Evolutionary conservation across 2,329 filamentous ascomycete species (phyloP), one percentile per base, ranked within the genome.

Genomic region (Pestalotiopsis sp.): DNA sequence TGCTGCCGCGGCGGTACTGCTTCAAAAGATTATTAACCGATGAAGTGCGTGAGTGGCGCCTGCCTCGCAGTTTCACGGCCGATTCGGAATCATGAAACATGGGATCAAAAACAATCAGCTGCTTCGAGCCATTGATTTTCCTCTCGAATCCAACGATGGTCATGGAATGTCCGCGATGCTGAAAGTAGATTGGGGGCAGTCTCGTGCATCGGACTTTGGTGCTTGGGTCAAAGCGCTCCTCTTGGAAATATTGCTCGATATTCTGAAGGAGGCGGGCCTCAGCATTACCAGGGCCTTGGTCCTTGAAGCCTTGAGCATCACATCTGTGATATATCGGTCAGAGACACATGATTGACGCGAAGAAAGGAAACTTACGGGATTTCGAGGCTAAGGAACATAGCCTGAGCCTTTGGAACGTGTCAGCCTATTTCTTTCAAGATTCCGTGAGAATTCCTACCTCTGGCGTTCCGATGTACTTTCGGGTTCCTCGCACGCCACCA

Each of bases 381-480:
- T 4, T 87, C 84, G 7, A 95, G 83, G 72, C 89, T 90, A 45
- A 86, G 81, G 73, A 97, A 92, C 72, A 97, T 86, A 7, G 94
- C 93, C 79, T 95, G 89, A 5, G 93, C 94, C 92, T 94, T n/a
- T 52, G 69, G 1, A 20, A 38, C 61, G 17, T 17, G 13, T 52
- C 27, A 25, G 20, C 11, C 17, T 17, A 17, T 9, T 56, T 39
- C 7, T 20, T 12, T 14, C 39, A 3, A 23, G 4, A 11, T 25
- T n/a, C 41, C 20, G 23, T 57, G 9, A 57, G 25, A 62, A 17
- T 17, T 71, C 78, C 73, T 83, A 93, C 93, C 84, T 98, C 95
- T 9, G 94, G 91, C 1, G 95, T 98, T 17, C 95, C 95, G 74
- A 98, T 98, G 77, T 96, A 98, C 79, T 98, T 98, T 70, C 96